Evolutionary conservation across 2,329 filamentous ascomycete species (phyloP).

Genomic region (Botryotinia globosa): DNA sequence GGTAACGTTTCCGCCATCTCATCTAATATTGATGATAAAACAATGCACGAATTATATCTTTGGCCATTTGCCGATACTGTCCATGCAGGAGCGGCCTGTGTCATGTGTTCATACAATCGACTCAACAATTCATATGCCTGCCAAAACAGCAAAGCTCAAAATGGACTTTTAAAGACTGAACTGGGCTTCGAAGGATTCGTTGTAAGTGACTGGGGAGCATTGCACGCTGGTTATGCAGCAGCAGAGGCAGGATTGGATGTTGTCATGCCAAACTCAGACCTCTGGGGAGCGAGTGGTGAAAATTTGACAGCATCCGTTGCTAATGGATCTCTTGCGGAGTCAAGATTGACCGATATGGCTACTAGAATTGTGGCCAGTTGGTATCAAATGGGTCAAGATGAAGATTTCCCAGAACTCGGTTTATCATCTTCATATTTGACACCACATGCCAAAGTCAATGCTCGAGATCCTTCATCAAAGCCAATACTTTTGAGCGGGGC

Average conservation of each 20-base stretch:
- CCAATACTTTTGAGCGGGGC: slow-evolving; percentile 42
- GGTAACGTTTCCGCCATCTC: slow-evolving; percentile 47
- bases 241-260: slow-evolving; percentile 79
- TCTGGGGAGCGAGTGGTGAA: slow-evolving; percentile 26
- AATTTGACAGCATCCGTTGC: slow-evolving; percentile 53
- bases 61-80: slow-evolving; percentile 84
- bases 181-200: slow-evolving; percentile 79
- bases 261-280: slow-evolving; percentile 29
- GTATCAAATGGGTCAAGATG: slow-evolving; percentile 58
- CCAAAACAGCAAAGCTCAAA: slow-evolving; percentile 74
- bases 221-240: slow-evolving; percentile 73
- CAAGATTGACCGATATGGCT: slow-evolving; percentile 61
- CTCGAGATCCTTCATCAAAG: slow-evolving; percentile 45
- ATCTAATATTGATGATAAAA: slow-evolving; percentile 73
- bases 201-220: slow-evolving; percentile 82
- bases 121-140: slow-evolving; percentile 56
- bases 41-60: slow-evolving; percentile 72
- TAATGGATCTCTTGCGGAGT: slow-evolving; percentile 49
- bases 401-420: slow-evolving; percentile 42
- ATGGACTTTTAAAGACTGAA: slow-evolving; percentile 79
- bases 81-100: slow-evolving; percentile 69
- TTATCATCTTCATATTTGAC: slow-evolving; percentile 49
- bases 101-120: slow-evolving; percentile 82
- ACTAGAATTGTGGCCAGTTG: slow-evolving; percentile 55
- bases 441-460: slow-evolving; percentile 54